phyloP scores from a whole-genome alignment of 139 green algal species.

The Ettlia oleoabundans region DNA sequence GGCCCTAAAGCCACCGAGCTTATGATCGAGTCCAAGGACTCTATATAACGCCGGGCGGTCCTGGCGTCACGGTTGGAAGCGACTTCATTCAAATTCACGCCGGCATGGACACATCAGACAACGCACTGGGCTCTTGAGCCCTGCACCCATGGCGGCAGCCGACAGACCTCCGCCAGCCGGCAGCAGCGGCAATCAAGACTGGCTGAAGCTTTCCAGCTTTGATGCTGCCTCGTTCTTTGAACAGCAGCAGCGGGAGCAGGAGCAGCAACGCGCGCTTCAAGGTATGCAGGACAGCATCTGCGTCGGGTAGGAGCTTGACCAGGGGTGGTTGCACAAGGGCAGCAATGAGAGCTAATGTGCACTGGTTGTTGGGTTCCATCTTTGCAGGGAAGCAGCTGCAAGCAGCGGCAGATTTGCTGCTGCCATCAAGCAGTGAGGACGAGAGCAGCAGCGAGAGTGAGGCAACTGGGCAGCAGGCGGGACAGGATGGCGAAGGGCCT shows the following conservation, averaged over 20 bases:
- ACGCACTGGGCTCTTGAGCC: neutral
- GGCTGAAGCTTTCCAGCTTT: conserved; percentile 31
- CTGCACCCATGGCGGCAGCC: neutral
- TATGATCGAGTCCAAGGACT: too few species aligned
- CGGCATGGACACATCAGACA: neutral
- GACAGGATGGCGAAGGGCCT: too few species aligned
- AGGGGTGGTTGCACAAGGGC: too few species aligned
- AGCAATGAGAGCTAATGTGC: too few species aligned
- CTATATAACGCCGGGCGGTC: too few species aligned
- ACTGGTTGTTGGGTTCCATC: too few species aligned
- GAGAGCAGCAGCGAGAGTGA: conserved; percentile 3
- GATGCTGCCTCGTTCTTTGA: conserved; percentile 36
- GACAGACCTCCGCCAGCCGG: neutral
- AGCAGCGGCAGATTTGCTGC: conserved; percentile 25
- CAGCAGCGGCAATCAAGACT: neutral
- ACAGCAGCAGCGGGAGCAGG: conserved; percentile 28
- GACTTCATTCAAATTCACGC: neutral
- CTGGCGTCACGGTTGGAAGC: too few species aligned
- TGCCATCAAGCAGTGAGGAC: conserved; percentile 39
- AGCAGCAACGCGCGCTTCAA: neutral
- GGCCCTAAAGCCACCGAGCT: too few species aligned
- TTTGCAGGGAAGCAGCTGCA: conserved; percentile 37
- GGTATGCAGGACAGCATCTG: neutral
- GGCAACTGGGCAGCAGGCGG: neutral
- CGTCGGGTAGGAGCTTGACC: too few species aligned